A percentile compares a stretch with the other conserved stretches of the same genome.
Evolutionary conservation across 2,329 filamentous ascomycete genomes (phyloP).

Genomic region (Pseudogymnoascus sp.): DNA sequence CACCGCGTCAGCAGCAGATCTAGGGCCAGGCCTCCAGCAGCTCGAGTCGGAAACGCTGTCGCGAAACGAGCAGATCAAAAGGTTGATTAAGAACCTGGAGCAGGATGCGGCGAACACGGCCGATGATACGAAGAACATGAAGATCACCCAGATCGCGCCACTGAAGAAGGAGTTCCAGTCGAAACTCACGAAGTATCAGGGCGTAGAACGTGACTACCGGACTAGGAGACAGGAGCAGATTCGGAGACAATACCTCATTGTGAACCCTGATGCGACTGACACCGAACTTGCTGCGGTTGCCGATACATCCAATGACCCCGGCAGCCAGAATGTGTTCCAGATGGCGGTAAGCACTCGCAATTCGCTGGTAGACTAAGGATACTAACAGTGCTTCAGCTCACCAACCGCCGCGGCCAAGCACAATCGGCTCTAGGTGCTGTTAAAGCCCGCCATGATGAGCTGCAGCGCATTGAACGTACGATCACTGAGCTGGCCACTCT

Average conservation of each 20-base stretch:
- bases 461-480: conserved; percentile 70
- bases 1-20: conserved; percentile 39
- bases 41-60: conserved; percentile 61
- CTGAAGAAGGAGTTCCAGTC: conserved; percentile 65
- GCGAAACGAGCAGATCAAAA: conserved; percentile 66
- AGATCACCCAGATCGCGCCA: conserved; percentile 61
- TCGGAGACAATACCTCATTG: conserved; percentile 69
- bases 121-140: conserved; percentile 52
- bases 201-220: conserved; percentile 63
- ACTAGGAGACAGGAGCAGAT: conserved; percentile 69
- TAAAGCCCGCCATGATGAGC: conserved; percentile 73
- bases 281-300: conserved; percentile 59
- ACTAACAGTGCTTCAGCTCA: conserved; percentile 16
- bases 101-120: conserved; percentile 56
- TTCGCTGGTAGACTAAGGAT: conserved; percentile 3
- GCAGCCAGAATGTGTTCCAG: conserved; percentile 73
- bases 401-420: conserved; percentile 65
- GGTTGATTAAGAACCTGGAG: conserved; percentile 70
- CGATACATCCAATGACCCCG: conserved; percentile 64
- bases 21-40: conserved; percentile 46
- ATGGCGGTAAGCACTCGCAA: conserved; percentile 53
- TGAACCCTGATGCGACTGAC: conserved; percentile 71
- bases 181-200: conserved; percentile 60
- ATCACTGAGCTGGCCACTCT: conserved; percentile 60
- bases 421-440: conserved; percentile 67